phyloP scores from a whole-genome alignment of 2,329 filamentous ascomycete species.

The Trichoderma aggressivum region DNA sequence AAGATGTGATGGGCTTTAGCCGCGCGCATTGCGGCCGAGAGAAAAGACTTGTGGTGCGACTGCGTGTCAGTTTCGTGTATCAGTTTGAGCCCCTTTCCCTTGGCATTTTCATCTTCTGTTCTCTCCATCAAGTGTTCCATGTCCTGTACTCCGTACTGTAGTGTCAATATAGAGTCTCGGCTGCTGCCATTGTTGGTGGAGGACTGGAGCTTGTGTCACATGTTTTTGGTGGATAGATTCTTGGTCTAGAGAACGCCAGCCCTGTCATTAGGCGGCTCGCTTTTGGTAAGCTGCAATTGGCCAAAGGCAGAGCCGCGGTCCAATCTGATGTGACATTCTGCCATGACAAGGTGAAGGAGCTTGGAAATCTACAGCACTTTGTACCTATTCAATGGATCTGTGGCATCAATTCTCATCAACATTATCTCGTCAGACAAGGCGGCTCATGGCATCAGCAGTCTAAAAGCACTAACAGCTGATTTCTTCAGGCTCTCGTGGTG shows the following conservation, averaged over 20 bases:
- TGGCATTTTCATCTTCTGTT: background rate
- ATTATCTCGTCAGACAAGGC: background rate
- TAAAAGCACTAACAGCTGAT: background rate
- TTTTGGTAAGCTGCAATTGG: background rate
- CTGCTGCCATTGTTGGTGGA: background rate
- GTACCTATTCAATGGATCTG: background rate
- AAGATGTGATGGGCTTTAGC: conserved; percentile 12
- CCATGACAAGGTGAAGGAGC: too few relatives aligned
- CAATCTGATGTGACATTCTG: too few relatives aligned
- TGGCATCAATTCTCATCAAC: background rate
- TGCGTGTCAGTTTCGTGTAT: background rate
- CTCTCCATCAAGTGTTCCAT: background rate
- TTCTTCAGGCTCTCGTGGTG: background rate
- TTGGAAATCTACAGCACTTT: background rate
- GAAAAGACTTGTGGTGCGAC: too few relatives aligned
- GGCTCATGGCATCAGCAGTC: background rate
- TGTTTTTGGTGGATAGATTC: background rate
- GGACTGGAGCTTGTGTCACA: background rate
- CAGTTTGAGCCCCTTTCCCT: background rate
- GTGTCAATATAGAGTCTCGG: background rate
- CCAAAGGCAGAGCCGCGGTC: background rate
- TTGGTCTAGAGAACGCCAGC: background rate
- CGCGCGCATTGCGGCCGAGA: background rate
- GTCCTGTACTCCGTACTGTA: background rate
- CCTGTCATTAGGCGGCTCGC: background rate